Evolutionary conservation across 176 grass and related monocot genomes (phyloP).

Genomic region (Oryza glumipatula): DNA sequence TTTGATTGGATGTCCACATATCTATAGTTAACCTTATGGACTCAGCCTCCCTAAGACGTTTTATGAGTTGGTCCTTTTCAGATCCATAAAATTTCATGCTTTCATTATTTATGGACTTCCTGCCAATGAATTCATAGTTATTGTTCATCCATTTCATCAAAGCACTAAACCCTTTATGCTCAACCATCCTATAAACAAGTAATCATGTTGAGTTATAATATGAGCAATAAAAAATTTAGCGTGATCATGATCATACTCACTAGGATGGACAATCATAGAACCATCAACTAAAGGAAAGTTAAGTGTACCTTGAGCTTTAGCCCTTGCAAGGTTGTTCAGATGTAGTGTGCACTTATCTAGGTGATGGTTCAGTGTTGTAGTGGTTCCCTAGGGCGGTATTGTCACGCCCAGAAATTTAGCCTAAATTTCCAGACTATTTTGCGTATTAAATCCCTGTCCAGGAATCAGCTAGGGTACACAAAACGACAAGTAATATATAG

Average conservation of each 20-base stretch:
- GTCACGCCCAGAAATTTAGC: too few species aligned
- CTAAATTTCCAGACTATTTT: too few species aligned
- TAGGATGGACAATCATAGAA: neutral
- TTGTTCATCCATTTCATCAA: too few species aligned
- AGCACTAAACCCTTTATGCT: too few species aligned
- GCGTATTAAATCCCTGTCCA: too few species aligned
- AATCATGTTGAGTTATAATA: too few species aligned
- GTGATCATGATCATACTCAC: neutral
- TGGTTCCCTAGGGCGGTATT: too few species aligned
- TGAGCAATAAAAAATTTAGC: neutral
- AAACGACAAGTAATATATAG: too few species aligned
- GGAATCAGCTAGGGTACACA: too few species aligned
- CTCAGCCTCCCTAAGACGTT: neutral
- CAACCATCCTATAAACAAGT: too few species aligned
- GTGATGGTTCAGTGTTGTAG: too few species aligned
- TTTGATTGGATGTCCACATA: neutral
- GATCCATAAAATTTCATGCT: neutral
- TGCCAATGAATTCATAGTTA: neutral
- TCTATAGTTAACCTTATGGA: neutral
- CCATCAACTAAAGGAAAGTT: neutral
- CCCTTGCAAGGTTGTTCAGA: neutral
- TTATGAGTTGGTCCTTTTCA: neutral
- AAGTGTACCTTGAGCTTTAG: slow-evolving; percentile 7
- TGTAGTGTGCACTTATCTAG: too few species aligned
- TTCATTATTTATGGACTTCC: neutral